Evolutionary conservation across 176 grass and related monocot genomes (phyloP), one percentile per base, ranked within the genome.

Genomic region (Zea mays): DNA sequence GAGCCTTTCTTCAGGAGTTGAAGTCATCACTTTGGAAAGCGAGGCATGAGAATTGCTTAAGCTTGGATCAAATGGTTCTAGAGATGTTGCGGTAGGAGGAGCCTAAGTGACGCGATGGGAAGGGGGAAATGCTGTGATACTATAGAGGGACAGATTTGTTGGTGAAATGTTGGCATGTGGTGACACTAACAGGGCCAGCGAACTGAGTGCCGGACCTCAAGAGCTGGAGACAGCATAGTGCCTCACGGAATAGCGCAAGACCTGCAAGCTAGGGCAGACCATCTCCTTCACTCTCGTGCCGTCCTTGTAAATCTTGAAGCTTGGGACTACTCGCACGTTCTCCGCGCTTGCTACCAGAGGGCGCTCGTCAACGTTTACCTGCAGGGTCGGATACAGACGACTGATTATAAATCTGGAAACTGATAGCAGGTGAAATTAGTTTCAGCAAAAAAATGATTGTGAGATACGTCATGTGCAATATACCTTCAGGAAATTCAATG

Each of bases 401-500:
- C 36, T 7, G 3, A 21, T 83, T 39, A 74, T 36, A 44, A 74
- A 68, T 16, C 78, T 70, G 38, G 15, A 56, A 79, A 15, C 35
- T 64, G 17, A 48, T 48, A 6, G 34, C 13, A 72, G 35, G 67
- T 66, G 6, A 10, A 36, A 10, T 44, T 12, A 38, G 67, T 58
- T 45, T 3, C 37, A 67, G 67, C 38, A n/a, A n/a, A n/a, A n/a
- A n/a, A 76, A 43, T 67, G 55, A 9, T 74, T 10, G 14, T 7
- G 9, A 66, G 10, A 65, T 17, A 7, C 43, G 17, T 57, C 56
- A 71, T 47, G 64, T 52, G 44, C n/a, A 49, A n/a, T n/a, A 75
- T 84, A 97, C 88, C 88, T 89, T 97, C n/a, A 97, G 70, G 82
- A 93, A 93, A 70, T 89, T 90, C 69, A 85, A 73, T 17, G 83